Base-by-base conservation (phyloP, 2,329 filamentous ascomycete species). In the Aotearoamyces nothofagi region DNA sequence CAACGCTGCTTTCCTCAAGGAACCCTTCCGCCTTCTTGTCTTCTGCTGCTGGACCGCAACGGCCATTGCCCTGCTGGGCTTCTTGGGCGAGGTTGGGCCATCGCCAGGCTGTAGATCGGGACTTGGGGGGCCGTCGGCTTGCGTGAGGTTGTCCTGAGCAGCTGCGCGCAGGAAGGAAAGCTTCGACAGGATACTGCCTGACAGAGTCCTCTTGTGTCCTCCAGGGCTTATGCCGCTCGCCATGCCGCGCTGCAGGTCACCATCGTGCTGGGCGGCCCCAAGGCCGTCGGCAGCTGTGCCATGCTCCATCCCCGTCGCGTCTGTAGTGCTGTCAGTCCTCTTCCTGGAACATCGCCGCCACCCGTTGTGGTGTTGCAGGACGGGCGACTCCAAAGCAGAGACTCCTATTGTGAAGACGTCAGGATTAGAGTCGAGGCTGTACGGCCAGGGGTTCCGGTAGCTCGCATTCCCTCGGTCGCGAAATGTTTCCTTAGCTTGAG, bases 1-100 rank as follows among this genome's bases (percentile, higher is more conserved):
- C 27, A 93, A 60, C 15, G 83, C 84, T 8, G 81, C 82, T 54
- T 93, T 93, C 34, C 86, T 69, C 49, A 94, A 60, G 8, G 86
- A 93, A 4, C 83, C 84, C 48, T 79, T 80, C 34, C 86, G 70
- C 43, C 75, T 74, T 31, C 83, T 63, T 26, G 70, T 70, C 49
- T 53, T 63, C 49, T 52, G 61, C 46, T 53, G 60, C 44, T 56
- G 56, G 26, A 50, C 41, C 7, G 43, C 47, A 17, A 44, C 45
- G 22, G 48, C 48, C 44, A 51, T 48, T 9, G 48, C 45, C 25
- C 47, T 34, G 19, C 38, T 38, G 5, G 37, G 11, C 24, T 47
- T 50, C 31, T 46, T 51, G 11, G 46, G 31, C 5, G 40, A 41
- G 10, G 29, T 15, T 1, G 32, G 33, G 27, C 44, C 43, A 31